Conservation (phyloP, 2,329 filamentous ascomycete genomes). For the Trichoderma atroviride region DNA sequence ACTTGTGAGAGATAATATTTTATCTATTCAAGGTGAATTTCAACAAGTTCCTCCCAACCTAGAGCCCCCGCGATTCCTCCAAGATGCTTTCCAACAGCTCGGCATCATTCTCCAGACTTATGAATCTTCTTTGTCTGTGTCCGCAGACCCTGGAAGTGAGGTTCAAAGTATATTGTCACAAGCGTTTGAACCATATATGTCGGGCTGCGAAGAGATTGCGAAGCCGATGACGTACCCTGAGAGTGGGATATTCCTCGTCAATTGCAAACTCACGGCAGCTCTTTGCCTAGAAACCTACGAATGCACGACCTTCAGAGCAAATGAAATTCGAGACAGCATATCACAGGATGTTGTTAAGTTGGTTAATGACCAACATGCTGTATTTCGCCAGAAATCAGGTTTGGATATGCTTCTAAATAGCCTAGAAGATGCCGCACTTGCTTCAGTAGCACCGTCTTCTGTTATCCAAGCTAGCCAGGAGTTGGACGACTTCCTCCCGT, state of each 20-base stretch:
- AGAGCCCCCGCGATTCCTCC: constrained; percentile 76
- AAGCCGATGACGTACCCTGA: constrained; percentile 61
- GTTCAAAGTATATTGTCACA: constrained; percentile 77
- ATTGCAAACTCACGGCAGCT: constrained; percentile 66
- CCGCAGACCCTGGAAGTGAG: constrained; percentile 62
- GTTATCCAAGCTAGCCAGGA: constrained; percentile 72
- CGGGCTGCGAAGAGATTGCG: constrained; percentile 71
- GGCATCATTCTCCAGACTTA: constrained; percentile 81
- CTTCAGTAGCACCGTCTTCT: constrained; percentile 32
- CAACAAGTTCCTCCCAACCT: constrained; percentile 72
- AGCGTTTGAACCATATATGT: constrained; percentile 83
- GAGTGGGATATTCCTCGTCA: constrained; percentile 70
- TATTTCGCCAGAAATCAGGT: constrained; percentile 75
- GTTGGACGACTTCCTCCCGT: constrained; percentile 89
- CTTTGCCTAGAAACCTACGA: constrained; percentile 59
- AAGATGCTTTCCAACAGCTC: constrained; percentile 78
- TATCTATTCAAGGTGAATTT: constrained; percentile 72
- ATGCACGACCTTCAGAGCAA: constrained; percentile 62
- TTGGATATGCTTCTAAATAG: constrained; percentile 65
- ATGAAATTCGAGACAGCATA: constrained; percentile 60
- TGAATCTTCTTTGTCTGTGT: constrained; percentile 73
- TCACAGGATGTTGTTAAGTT: constrained; percentile 60
- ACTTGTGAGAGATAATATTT: constrained; percentile 78
- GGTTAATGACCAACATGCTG: constrained; percentile 68
- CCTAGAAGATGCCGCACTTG: constrained; percentile 46